These are phyloP conservation scores for Oehlia diaphana DNA, from an alignment of 192 early-diverging fungal genomes.

Conservation along the genomic window DNA sequence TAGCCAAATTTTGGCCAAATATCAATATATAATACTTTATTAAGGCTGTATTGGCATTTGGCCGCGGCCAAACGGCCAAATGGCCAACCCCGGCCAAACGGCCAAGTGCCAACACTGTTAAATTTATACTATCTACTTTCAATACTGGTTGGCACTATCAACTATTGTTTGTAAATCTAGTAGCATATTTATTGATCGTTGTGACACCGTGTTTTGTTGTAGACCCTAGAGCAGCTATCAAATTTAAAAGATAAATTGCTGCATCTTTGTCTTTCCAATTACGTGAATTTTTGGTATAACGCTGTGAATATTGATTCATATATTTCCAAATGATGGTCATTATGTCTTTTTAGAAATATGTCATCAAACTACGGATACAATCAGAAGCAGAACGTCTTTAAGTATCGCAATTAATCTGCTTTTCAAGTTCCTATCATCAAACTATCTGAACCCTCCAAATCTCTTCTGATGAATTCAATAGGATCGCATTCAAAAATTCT, in stretches of 20 bases:
- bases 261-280: conserved; percentile 97
- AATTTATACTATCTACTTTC: conserved; percentile 92
- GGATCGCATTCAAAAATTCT: conserved; percentile 97
- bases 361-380: conserved; percentile 87
- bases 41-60: too few relatives aligned
- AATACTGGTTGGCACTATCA: conserved; percentile 69
- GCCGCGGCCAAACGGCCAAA: too few relatives aligned
- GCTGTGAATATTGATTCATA: conserved; percentile 66
- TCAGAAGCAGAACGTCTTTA: conserved; percentile 91
- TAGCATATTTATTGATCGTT: conserved; percentile 81
- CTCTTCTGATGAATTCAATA: conserved; percentile 90
- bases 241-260: conserved; percentile 88
- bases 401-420: conserved; percentile 81
- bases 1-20: too few relatives aligned
- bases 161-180: conserved; percentile 77
- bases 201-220: conserved; percentile 83
- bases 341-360: conserved; percentile 81
- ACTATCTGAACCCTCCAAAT: conserved; percentile 84
- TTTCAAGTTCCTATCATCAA: not conserved
- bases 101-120: too few relatives aligned
- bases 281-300: conserved; percentile 67
- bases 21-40: too few relatives aligned
- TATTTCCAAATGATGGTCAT: conserved; percentile 82
- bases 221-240: conserved; percentile 79
- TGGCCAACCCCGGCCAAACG: too few relatives aligned